Base-by-base conservation (phyloP, 1,284 basidiomycete species). In the Polyporus tsugae region DNA sequence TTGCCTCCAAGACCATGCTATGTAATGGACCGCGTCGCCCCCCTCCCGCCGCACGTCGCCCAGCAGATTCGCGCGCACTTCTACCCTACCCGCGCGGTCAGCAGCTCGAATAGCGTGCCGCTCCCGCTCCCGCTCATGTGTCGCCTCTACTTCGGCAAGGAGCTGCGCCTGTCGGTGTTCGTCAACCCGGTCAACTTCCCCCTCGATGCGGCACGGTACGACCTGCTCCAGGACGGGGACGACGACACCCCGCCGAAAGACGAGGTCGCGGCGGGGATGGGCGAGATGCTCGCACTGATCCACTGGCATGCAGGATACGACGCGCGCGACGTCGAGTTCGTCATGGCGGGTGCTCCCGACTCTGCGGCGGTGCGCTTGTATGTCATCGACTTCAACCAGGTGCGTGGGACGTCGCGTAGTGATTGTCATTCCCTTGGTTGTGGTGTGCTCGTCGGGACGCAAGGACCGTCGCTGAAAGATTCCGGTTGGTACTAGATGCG, bases 371-470 rank as follows among this genome's bases (percentile, higher is more conserved):
- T 75, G 6, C 33, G 58, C 6, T 72, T 73, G 36, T 72, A 72
- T 52, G 64, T 78, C 36, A 79, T 81, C 53, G 80, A 81, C 68
- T 81, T 80, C 63, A 79, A 80, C 63, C 79, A 80, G 75, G 77
- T 76, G 22, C 38, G 35, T 58, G 39, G 39, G 39, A 13, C 4
- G 39, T 39, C 39, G 29, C 29, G 29, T 29, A 29, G 29, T 29
- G 29, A 29, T 39, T 39, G 9, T 39, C 39, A 29, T 39, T 39
- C 39, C 39, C 13, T 10, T 39, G 9, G 13, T 4, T 13, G 13
- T 39, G 9, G 7, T 7, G 9, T 13, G 13, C 39, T 10, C 19
- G 33, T 36, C 22, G 7, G 36, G 6, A 25, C 17, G 19, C 19
- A n/a, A n/a, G 25, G 7, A n/a, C 49, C 49, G 49, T 17, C n/a